These are phyloP conservation scores for Vitis hybrid DNA, from an alignment of 177 flowering plant genomes.

Conservation along the genomic window DNA sequence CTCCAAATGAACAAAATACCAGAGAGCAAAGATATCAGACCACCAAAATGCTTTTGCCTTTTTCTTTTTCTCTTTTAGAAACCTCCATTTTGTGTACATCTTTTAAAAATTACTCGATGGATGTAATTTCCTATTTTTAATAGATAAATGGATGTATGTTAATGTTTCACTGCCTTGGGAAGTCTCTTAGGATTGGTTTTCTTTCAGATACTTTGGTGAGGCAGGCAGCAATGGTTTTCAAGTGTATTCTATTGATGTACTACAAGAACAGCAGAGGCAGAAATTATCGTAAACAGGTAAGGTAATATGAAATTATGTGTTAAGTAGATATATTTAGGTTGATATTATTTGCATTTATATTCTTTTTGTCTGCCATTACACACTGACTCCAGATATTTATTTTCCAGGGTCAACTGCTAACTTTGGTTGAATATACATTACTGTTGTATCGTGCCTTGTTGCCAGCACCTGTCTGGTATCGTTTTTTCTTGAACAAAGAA, in stretches of 20 bases:
- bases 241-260: slow-evolving; percentile 76
- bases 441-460: slow-evolving; percentile 89
- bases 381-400: slow-evolving; percentile 1
- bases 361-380: background rate
- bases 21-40: too few species aligned
- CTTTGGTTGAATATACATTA: slow-evolving; percentile 84
- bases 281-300: slow-evolving; percentile 90
- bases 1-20: too few species aligned
- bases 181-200: background rate
- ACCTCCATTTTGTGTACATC: too few species aligned
- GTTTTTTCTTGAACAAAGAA: slow-evolving; percentile 97
- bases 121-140: background rate
- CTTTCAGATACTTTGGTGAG: slow-evolving; percentile 89
- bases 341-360: background rate
- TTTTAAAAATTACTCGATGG: too few species aligned
- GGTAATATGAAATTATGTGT: background rate
- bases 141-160: background rate
- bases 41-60: too few species aligned
- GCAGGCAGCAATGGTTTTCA: slow-evolving; percentile 86
- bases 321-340: background rate
- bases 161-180: background rate
- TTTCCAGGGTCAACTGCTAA: slow-evolving; percentile 92
- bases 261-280: slow-evolving; percentile 93
- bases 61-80: too few species aligned
- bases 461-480: slow-evolving; percentile 99